A percentile compares a stretch with the other conserved stretches of the same genome.
Conservation (phyloP, 2,329 filamentous ascomycete genomes). For the Acarospora socialis region DNA sequence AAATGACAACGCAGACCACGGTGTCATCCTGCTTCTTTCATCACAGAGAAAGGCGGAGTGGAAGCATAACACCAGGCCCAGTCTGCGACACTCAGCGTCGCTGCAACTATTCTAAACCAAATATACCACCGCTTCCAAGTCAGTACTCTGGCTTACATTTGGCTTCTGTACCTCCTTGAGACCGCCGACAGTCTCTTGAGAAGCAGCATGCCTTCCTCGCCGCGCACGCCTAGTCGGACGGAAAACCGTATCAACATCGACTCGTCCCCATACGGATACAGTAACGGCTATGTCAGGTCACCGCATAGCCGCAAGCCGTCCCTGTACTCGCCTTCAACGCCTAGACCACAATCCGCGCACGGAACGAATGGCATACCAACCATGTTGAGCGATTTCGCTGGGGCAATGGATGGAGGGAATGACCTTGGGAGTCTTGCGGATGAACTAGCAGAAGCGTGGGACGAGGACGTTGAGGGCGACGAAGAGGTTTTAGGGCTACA, state of each 20-base stretch:
- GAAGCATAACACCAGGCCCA: too few species aligned
- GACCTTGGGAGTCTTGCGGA: constrained; percentile 49
- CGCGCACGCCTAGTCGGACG: constrained; percentile 21
- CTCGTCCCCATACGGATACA: constrained; percentile 22
- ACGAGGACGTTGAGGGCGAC: constrained; percentile 35
- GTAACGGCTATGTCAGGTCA: constrained; percentile 21
- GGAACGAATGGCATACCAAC: constrained; percentile 24
- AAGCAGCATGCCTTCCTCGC: constrained; percentile 17
- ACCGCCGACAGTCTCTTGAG: too few species aligned
- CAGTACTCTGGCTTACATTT: too few species aligned
- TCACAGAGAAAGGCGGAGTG: too few species aligned
- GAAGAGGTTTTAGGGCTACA: constrained; percentile 24
- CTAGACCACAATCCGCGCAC: constrained; percentile 24
- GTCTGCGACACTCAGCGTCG: too few species aligned
- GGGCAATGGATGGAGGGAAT: constrained; percentile 18
- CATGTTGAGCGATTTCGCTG: constrained; percentile 27
- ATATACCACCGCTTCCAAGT: too few species aligned
- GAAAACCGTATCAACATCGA: constrained; percentile 20
- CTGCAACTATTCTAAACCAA: too few species aligned
- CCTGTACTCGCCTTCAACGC: constrained; percentile 21
- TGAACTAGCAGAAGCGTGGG: constrained; percentile 47
- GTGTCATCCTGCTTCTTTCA: too few species aligned
- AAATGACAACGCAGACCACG: too few species aligned
- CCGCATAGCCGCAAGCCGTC: constrained; percentile 24
- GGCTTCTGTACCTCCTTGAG: too few species aligned